Evolutionary conservation across 495 filamentous ascomycete genomes (phyloP).

Genomic region (Aspergillus sclerotiicarbonarius): DNA sequence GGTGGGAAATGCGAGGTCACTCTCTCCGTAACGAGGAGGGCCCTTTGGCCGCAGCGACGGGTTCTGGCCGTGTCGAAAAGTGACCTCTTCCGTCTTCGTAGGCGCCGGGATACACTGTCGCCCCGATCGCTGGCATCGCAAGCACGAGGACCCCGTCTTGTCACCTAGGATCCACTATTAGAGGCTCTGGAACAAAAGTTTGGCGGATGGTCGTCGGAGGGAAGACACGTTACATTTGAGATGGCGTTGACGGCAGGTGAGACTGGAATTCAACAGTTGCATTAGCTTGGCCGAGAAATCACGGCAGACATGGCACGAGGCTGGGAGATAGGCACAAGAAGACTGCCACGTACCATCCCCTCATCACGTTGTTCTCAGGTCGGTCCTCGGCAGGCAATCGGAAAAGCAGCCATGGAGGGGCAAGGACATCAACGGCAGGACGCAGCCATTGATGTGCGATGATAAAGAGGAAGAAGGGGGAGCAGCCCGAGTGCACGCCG

Average conservation of each 20-base stretch:
- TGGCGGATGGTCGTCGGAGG: not conserved
- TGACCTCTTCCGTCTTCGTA: constrained; percentile 40
- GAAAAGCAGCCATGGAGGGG: constrained; percentile 27
- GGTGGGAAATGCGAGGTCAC: constrained; percentile 38
- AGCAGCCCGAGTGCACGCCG: not conserved
- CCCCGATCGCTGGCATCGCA: constrained; percentile 44
- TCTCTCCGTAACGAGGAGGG: constrained; percentile 45
- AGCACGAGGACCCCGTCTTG: constrained; percentile 39
- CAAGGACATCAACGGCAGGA: constrained; percentile 12
- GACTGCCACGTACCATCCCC: constrained; percentile 41
- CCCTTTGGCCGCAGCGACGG: constrained; percentile 40
- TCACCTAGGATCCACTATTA: constrained; percentile 32
- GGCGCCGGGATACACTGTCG: constrained; percentile 43
- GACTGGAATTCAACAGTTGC: constrained; percentile 23
- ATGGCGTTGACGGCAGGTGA: constrained; percentile 48
- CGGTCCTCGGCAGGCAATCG: constrained; percentile 14
- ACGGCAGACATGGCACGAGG: not conserved
- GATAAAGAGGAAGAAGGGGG: constrained; percentile 8
- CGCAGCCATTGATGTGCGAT: constrained; percentile 10
- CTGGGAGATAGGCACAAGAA: not conserved
- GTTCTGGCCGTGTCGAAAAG: constrained; percentile 46
- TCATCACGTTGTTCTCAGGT: constrained; percentile 38
- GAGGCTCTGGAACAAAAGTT: not conserved
- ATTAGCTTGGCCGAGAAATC: not conserved
- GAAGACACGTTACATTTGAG: constrained; percentile 37